These are phyloP conservation scores for Kodamaea fungicola DNA, from an alignment of 1,139 yeast species.

Conservation along the genomic window DNA sequence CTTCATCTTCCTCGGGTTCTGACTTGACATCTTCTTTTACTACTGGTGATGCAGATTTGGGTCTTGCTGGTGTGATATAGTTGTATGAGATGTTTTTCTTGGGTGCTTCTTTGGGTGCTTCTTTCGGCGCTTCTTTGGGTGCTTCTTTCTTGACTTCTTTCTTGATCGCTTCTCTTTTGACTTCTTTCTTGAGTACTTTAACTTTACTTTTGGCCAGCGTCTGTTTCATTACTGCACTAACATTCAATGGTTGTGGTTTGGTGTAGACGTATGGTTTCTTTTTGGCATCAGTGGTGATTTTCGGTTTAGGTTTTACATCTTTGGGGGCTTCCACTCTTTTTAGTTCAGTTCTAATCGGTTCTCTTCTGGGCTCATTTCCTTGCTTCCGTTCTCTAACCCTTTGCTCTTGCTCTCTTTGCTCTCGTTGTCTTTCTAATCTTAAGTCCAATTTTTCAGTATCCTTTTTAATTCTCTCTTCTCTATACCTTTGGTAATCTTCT, in stretches of 20 bases:
- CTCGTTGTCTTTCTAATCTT: background rate
- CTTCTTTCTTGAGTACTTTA: background rate
- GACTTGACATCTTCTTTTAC: constrained; percentile 8
- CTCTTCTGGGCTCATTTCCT: background rate
- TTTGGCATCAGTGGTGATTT: constrained; percentile 2
- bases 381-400: background rate
- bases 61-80: constrained; percentile 14
- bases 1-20: constrained; percentile 26
- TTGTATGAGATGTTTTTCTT: constrained; percentile 28
- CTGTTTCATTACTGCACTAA: constrained; percentile 32
- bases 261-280: constrained; percentile 32
- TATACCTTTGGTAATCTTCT: too few species aligned
- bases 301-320: background rate
- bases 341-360: background rate
- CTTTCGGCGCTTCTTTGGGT: constrained; percentile 4
- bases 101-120: constrained; percentile 7
- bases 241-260: constrained; percentile 42
- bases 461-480: too few species aligned
- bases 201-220: constrained; percentile 4
- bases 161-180: background rate
- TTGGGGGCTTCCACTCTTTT: background rate
- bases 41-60: constrained; percentile 6
- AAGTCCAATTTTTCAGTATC: too few species aligned
- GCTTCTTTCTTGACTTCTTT: constrained; percentile 6
- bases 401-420: background rate